These are phyloP conservation scores for Fusarium brachygibbosum DNA, from an alignment of 2,329 filamentous ascomycete species.

Conservation along the genomic window DNA sequence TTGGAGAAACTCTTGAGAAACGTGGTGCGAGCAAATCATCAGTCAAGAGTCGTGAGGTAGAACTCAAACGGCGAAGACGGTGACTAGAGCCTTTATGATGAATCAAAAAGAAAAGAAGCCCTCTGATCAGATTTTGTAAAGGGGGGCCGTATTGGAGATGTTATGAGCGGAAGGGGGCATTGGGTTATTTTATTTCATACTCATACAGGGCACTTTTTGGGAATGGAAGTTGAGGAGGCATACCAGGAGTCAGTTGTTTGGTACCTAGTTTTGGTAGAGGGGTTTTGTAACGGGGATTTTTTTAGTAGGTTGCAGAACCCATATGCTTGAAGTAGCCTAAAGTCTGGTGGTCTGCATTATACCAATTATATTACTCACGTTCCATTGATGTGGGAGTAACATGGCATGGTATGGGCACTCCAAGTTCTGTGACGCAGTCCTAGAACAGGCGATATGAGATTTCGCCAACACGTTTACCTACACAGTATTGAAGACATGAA, in stretches of 20 bases:
- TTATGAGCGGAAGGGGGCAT: conserved; percentile 26
- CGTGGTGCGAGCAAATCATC: conserved; percentile 2
- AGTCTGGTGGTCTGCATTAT: conserved; percentile 26
- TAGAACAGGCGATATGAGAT: not conserved
- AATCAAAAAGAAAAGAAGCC: conserved; percentile 11
- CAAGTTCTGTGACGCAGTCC: not conserved
- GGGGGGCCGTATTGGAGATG: conserved; percentile 19
- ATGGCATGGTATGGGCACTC: not conserved
- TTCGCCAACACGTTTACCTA: not conserved
- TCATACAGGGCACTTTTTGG: conserved; percentile 37
- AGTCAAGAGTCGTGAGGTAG: conserved; percentile 15
- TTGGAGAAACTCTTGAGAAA: not conserved
- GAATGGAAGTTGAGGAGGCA: conserved; percentile 34
- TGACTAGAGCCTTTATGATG: not conserved
- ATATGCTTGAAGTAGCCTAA: conserved; percentile 9
- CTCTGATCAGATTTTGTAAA: not conserved
- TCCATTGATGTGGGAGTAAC: conserved; percentile 2
- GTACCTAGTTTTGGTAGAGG: conserved; percentile 23
- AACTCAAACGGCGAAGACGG: conserved; percentile 11
- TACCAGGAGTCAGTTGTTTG: conserved; percentile 32
- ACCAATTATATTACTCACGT: conserved; percentile 23
- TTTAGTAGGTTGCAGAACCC: conserved; percentile 9
- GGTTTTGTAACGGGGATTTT: conserved; percentile 18
- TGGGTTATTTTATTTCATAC: conserved; percentile 28
- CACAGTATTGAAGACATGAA: not conserved